These are phyloP conservation scores for Psilocybe cyanescens DNA, from an alignment of 768 basidiomycete genomes.

Conservation along the genomic window DNA sequence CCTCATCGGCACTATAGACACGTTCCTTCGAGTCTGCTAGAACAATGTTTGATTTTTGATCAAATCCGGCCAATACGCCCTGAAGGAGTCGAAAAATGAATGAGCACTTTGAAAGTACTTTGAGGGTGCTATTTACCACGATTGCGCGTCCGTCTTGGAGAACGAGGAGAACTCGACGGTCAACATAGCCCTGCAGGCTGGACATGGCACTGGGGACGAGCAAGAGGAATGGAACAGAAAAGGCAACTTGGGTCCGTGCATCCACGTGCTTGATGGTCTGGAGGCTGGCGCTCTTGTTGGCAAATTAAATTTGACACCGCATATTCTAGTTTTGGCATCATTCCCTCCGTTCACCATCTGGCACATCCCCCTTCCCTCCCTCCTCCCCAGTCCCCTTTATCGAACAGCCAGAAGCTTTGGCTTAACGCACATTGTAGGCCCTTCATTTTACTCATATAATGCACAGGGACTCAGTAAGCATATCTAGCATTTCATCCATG, in stretches of 20 bases:
- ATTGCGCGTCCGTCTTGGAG: constrained; percentile 97
- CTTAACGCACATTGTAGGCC: constrained; percentile 18
- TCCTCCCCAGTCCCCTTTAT: constrained; percentile 2
- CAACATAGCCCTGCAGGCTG: constrained; percentile 90
- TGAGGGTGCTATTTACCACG: constrained; percentile 59
- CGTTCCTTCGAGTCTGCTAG: constrained; percentile 93
- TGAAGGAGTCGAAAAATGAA: constrained; percentile 32
- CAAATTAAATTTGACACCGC: constrained; percentile 19
- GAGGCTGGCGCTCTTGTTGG: constrained; percentile 1
- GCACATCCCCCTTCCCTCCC: neutral
- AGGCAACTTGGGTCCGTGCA: constrained; percentile 17
- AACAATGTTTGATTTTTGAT: constrained; percentile 96
- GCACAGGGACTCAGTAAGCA: neutral
- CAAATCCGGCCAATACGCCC: constrained; percentile 92
- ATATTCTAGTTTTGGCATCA: constrained; percentile 8
- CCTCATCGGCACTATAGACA: constrained; percentile 88
- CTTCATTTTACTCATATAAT: neutral
- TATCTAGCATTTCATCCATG: constrained; percentile 17
- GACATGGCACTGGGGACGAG: constrained; percentile 56
- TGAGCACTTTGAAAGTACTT: neutral
- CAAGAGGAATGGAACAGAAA: constrained; percentile 7
- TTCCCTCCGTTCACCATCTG: constrained; percentile 5
- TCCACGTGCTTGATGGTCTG: constrained; percentile 22
- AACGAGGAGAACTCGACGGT: constrained; percentile 90
- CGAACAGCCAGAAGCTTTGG: constrained; percentile 8